Base-by-base conservation (phyloP, 73 alveolate species). In the Diophrys appendiculata region DNA sequence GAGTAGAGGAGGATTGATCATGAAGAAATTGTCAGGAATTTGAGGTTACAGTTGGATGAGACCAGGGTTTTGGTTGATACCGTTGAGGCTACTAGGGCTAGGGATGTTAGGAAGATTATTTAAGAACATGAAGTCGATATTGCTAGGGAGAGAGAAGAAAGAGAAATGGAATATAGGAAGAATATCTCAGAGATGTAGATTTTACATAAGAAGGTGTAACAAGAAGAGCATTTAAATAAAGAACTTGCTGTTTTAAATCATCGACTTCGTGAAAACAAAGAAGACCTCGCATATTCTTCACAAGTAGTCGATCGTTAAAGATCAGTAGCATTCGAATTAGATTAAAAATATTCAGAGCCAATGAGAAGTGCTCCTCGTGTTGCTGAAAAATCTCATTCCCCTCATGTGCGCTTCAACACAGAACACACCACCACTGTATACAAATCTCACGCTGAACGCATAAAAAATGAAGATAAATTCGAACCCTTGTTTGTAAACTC, bases 221-320 rank as follows among this genome's bases (percentile, higher is more conserved):
- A 54, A 29, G 93, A 86, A 52, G 89, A 86, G 79, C 86, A 80
- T 43, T 73, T 79, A 35, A 64, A 73, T 52, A 86, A 86, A 33
- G 93, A 86, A 52, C 82, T 86, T 13, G 83, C 89, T 28, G 34
- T 80, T 2, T 81, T 86, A 0, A 86, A 86, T 35, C 71, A 86
- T 52, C 71, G 73, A 52, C 67, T 86, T 1, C 64, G 68, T 77
- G 73, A 52, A 28, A 77, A 86, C 56, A 26, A 65, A 64, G 65
- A 73, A 28, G 34, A 31, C 34, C 33, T 78, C 27, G n/a, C 27
- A 24, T 31, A 23, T 53, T 18, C 30, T 29, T 23, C 69, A 1
- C 60, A 25, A 14, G 56, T 64, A 23, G 32, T 2, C 22, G 69
- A 53, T 2, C n/a, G 13, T 23, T 27, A 68, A 33, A 0, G 33